Evolutionary conservation across 208 protist species (phyloP), one percentile per base, ranked within the genome.

Genomic region (Angomonas ambiguus): DNA sequence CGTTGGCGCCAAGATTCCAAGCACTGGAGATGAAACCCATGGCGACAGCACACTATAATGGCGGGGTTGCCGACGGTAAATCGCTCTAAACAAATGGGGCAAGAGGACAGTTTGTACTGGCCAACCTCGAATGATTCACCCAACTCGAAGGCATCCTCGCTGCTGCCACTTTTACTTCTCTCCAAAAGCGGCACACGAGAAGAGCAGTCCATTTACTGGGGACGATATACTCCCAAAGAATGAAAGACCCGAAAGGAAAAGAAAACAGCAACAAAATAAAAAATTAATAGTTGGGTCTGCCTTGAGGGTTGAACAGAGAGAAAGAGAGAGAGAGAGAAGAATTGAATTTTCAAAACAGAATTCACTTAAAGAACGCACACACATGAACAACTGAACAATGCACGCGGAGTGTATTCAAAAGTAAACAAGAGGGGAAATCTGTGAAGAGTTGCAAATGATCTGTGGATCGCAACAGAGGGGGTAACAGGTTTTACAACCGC

Each of bases 51-150:
- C 4, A 94, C 74, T 16, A 94, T 48, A 45, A 94, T 82, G 0
- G 88, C 88, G n/a, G 88, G 88, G 33, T 91, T 94, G 34, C 85
- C 77, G 0, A 90, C 69, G 24, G 85, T 90, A 67, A 91, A 94
- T 51, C 76, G 75, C 56, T 94, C 84, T 6, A 94, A 49, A 67
- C 88, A 91, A 30, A 94, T 94, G 1, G 88, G 88, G 57, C 88
- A 94, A 2, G 80, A 66, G 0, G 83, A 79, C 22, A 88, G 57
- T 33, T 79, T 76, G 49, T 88, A 94, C 55, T 80, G 75, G 10
- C 88, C 88, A 24, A 91, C 88, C 28, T 79, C 66, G 63, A 85
- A 91, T 30, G 83, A 82, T 62, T 87, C 82, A 2, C 59, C 27
- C 2, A 65, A 67, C 0, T 48, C 45, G 41, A 55, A 38, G 58